These are phyloP conservation scores for Xylariaceae sp. DNA, from an alignment of 2,329 filamentous ascomycete species.

Conservation along the genomic window DNA sequence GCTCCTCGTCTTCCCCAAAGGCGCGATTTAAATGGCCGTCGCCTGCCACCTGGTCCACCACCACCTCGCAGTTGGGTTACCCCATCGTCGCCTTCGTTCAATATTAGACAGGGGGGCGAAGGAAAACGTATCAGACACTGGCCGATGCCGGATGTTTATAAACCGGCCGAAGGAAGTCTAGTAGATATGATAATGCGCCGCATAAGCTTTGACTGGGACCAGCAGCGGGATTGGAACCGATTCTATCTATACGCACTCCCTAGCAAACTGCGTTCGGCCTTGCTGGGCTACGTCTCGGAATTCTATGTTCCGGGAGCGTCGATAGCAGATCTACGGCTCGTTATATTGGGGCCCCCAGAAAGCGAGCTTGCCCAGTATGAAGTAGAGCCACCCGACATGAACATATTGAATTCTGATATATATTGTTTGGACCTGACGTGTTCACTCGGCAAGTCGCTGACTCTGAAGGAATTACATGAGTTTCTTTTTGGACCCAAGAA, in stretches of 20 bases:
- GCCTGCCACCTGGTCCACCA: conserved; percentile 55
- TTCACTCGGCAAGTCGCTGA: conserved; percentile 48
- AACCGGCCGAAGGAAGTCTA: conserved; percentile 45
- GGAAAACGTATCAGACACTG: conserved; percentile 20
- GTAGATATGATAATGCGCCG: conserved; percentile 48
- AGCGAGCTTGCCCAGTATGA: conserved; percentile 30
- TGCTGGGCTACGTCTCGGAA: conserved; percentile 49
- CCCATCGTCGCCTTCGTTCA: conserved; percentile 29
- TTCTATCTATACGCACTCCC: conserved; percentile 55
- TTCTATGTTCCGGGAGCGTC: conserved; percentile 46
- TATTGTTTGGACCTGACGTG: conserved; percentile 52
- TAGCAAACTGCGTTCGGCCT: conserved; percentile 47
- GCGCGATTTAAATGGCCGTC: conserved; percentile 46
- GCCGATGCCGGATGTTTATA: conserved; percentile 43
- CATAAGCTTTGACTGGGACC: conserved; percentile 52
- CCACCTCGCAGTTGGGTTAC: conserved; percentile 56
- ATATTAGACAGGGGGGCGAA: conserved; percentile 12
- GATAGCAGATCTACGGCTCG: conserved; percentile 45
- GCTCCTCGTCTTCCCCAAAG: conserved; percentile 44
- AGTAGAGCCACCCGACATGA: conserved; percentile 28
- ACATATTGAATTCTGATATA: conserved; percentile 43
- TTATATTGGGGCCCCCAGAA: conserved; percentile 30
- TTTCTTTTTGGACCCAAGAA: conserved; percentile 45
- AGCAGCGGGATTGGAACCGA: conserved; percentile 52
- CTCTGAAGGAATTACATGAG: conserved; percentile 48